A percentile compares a stretch with the other conserved stretches of the same genome.
Conservation (phyloP, 306 rosid genomes). For the Rosa persica region DNA sequence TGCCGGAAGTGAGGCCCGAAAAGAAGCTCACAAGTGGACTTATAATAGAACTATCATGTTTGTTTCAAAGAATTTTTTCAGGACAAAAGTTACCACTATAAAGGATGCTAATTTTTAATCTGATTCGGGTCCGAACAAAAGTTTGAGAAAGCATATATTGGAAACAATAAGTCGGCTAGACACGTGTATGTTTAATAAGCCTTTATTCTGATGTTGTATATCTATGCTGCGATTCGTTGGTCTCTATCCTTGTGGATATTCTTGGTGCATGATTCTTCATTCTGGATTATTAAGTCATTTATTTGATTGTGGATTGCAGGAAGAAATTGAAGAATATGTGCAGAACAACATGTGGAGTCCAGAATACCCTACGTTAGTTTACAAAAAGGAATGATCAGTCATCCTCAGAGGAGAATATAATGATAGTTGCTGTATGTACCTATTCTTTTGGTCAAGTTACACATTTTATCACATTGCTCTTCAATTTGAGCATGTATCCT, state of each 20-base stretch:
- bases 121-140: neutral
- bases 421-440: constrained; percentile 8
- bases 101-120: neutral
- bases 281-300: neutral
- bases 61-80: neutral
- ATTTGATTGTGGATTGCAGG: constrained; percentile 51
- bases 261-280: neutral
- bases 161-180: neutral
- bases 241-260: neutral
- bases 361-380: constrained; percentile 80
- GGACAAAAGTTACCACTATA: neutral
- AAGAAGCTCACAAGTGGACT: neutral
- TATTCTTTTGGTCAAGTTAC: neutral
- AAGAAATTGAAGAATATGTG: constrained; percentile 60
- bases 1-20: neutral
- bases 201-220: neutral
- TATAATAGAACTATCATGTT: neutral
- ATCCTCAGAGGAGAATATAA: neutral
- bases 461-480: constrained; percentile 1
- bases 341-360: constrained; percentile 88
- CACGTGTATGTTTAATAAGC: neutral
- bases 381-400: constrained; percentile 52
- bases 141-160: neutral
- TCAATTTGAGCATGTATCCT: constrained; percentile 7
- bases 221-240: neutral